A percentile compares a stretch with the other conserved stretches of the same genome.
Evolutionary conservation across 1,284 basidiomycete species (phyloP).

Genomic region (Meira nashicola): DNA sequence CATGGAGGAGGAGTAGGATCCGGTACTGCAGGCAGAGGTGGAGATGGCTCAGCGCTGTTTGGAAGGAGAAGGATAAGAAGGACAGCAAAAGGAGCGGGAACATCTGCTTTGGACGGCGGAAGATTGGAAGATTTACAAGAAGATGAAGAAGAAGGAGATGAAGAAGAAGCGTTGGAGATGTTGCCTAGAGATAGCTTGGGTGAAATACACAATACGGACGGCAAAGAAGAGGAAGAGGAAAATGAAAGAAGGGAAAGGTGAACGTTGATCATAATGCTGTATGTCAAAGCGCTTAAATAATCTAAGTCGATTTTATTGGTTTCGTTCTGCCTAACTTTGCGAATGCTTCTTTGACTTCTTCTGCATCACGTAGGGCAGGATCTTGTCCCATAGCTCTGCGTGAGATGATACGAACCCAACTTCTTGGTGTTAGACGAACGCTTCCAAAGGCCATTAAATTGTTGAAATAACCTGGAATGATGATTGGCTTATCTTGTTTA

Average conservation of each 20-base stretch:
- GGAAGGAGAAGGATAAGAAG: slow-evolving; percentile 7
- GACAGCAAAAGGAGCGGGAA: neutral
- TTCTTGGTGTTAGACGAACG: slow-evolving; percentile 18
- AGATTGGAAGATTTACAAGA: slow-evolving; percentile 9
- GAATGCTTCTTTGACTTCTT: slow-evolving; percentile 19
- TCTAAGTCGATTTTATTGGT: too few relatives aligned
- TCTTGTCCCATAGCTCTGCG: slow-evolving; percentile 22
- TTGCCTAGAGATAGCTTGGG: slow-evolving; percentile 18
- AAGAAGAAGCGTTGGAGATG: slow-evolving; percentile 37
- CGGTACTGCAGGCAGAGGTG: slow-evolving; percentile 9
- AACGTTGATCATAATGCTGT: too few relatives aligned
- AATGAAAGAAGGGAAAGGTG: too few relatives aligned
- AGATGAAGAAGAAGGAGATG: slow-evolving; percentile 17
- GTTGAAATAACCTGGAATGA: slow-evolving; percentile 25
- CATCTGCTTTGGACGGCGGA: too few relatives aligned
- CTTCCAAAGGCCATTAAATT: slow-evolving; percentile 14
- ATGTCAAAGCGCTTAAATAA: too few relatives aligned
- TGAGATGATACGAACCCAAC: slow-evolving; percentile 17
- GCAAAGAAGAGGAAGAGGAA: too few relatives aligned
- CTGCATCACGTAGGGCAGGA: slow-evolving; percentile 15
- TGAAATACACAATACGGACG: too few relatives aligned
- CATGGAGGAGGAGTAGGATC: neutral
- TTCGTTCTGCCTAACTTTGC: slow-evolving; percentile 7
- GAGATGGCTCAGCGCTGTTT: slow-evolving; percentile 3
- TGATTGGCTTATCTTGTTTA: slow-evolving; percentile 15